These are phyloP conservation scores for Rhizodiscina lignyota DNA, from an alignment of 495 filamentous ascomycete species.

Conservation along the genomic window DNA sequence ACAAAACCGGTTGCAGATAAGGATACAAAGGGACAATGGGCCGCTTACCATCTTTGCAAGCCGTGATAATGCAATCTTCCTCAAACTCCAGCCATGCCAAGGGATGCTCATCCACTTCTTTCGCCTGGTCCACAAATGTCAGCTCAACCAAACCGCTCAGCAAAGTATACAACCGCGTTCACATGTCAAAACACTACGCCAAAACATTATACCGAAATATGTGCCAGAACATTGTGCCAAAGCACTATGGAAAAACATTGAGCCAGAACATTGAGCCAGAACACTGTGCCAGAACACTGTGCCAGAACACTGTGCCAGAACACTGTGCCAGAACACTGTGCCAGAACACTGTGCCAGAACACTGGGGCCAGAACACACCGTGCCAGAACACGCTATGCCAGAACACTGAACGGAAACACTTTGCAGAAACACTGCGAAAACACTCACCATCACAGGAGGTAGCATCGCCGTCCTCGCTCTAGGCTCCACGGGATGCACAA, in stretches of 20 bases:
- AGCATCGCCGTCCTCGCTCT: slow-evolving; percentile 65
- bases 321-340: slow-evolving; percentile 1
- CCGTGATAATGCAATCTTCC: slow-evolving; percentile 81
- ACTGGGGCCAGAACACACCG: too few relatives aligned
- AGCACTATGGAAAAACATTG: too few relatives aligned
- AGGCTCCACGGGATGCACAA: slow-evolving; percentile 67
- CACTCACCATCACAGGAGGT: slow-evolving; percentile 89
- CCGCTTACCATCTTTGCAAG: slow-evolving; percentile 51
- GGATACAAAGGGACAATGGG: too few relatives aligned
- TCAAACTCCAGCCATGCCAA: slow-evolving; percentile 82
- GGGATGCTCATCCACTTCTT: slow-evolving; percentile 72
- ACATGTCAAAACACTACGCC: too few relatives aligned
- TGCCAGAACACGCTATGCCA: too few relatives aligned
- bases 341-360: too few relatives aligned
- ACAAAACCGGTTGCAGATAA: too few relatives aligned
- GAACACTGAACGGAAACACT: too few relatives aligned
- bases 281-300: neutral
- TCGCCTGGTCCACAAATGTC: too few relatives aligned
- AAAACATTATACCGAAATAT: neutral
- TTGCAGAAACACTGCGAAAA: too few relatives aligned
- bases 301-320: slow-evolving; percentile 1
- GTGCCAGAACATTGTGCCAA: neutral
- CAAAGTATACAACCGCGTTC: too few relatives aligned
- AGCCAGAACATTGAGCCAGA: too few relatives aligned
- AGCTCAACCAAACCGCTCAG: slow-evolving; percentile 17